Base-by-base conservation (phyloP, 2,329 filamentous ascomycete genomes). In the Calonectria crousiana region DNA sequence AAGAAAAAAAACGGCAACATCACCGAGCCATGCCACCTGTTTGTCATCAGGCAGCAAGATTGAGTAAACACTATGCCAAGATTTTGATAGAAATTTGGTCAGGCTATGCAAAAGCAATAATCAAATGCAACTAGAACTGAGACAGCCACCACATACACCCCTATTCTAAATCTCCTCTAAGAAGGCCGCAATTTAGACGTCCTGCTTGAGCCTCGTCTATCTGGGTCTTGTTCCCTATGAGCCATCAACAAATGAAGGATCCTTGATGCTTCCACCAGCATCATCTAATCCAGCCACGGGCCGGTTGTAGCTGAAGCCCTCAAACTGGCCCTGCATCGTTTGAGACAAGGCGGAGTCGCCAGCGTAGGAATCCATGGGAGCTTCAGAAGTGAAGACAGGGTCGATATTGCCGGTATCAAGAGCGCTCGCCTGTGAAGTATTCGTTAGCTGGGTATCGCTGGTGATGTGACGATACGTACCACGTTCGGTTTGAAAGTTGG, bases 401-500 rank as follows among this genome's bases (percentile, higher is more conserved):
- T 98, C 96, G 81, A 99, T 98, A 85, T 99, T 98, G 79, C 90
- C 92, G 1, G 95, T 98, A 81, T 99, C 97, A 78, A 95, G 91
- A 44, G 97, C 95, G 84, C 98, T 95, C 74, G 90, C 88, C 96
- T 92, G 67, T 3, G 38, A 30, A 38, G 16, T n/a, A 41, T 11
- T 44, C 11, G n/a, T 53, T 41, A 52, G 49, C 9, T 41, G 11
- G 14, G 13, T 20, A 8, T 32, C 2, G 10, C 14, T 18, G 26
- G 16, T 18, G 23, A 11, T 23, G 9, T 6, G 8, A 26, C 16
- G 56, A 52, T 36, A 95, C 95, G 86, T 92, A 97, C 94, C 88
- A 98, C 95, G 84, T 92, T 97, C 72, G 96, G 96, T 86, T 98
- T 98, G 90, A 98, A 98, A 76, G 95, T 95, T 69, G 96, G 96